Conservation (phyloP, 441 rosid genomes). For the Metrosideros polymorpha region DNA sequence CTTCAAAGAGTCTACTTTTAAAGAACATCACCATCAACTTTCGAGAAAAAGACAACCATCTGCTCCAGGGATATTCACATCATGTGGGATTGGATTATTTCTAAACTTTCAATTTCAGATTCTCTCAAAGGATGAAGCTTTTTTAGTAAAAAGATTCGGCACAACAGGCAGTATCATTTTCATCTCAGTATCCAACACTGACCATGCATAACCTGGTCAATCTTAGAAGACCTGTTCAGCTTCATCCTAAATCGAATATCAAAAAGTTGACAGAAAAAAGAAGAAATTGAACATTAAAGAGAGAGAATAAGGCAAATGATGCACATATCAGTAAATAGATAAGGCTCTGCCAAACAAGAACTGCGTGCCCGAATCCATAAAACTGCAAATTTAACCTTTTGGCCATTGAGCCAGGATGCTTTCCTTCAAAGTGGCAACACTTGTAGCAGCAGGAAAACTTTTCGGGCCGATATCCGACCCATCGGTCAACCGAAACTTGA, state of each 20-base stretch:
- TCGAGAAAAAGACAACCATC: neutral
- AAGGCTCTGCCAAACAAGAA: neutral
- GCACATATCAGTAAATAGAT: neutral
- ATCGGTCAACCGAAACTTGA: constrained; percentile 84
- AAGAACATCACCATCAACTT: neutral
- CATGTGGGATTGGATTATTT: neutral
- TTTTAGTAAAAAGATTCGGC: neutral
- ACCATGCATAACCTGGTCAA: neutral
- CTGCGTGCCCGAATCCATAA: neutral
- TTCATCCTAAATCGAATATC: neutral
- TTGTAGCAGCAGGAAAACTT: constrained; percentile 73
- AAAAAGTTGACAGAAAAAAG: neutral
- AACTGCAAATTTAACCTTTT: constrained; percentile 44
- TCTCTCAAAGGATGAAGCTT: neutral
- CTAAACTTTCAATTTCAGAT: neutral
- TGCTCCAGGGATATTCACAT: neutral
- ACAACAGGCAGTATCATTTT: neutral
- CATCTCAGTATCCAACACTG: neutral
- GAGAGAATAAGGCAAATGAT: neutral
- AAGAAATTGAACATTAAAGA: neutral
- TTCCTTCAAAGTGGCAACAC: constrained; percentile 85
- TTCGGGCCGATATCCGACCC: constrained; percentile 96
- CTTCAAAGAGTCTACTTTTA: neutral
- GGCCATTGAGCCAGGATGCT: constrained; percentile 94
- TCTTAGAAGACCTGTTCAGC: neutral